Evolutionary conservation across 805 yeast genomes (phyloP).

Genomic region (Peterozyma xylosa): DNA sequence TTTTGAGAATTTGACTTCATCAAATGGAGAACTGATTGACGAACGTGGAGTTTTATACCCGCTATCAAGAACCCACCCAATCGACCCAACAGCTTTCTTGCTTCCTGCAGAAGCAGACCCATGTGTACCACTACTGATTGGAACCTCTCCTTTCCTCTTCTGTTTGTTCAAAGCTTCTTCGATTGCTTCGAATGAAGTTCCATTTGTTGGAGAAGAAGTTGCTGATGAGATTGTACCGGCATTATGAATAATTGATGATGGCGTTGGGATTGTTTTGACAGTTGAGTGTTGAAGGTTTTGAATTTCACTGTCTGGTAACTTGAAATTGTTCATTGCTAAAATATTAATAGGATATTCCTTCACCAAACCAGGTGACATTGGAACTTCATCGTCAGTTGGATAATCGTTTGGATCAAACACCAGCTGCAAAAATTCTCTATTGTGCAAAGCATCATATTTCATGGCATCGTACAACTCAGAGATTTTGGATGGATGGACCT

Average conservation of each 20-base stretch:
- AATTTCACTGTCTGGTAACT: constrained; percentile 36
- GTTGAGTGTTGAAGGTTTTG: constrained; percentile 17
- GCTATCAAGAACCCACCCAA: constrained; percentile 57
- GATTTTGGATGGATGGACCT: constrained; percentile 95
- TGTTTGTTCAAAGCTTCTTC: not conserved
- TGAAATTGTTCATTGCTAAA: constrained; percentile 70
- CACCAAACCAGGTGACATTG: constrained; percentile 48
- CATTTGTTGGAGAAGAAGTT: constrained; percentile 11
- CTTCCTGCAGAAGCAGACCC: constrained; percentile 1
- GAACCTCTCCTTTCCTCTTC: not conserved
- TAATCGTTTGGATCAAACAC: constrained; percentile 59
- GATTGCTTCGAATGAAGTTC: not conserved
- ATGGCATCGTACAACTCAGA: constrained; percentile 96
- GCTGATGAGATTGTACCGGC: constrained; percentile 17
- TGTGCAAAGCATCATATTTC: constrained; percentile 97
- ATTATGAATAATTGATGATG: not conserved
- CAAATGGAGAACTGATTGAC: constrained; percentile 46
- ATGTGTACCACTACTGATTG: not conserved
- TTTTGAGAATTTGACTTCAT: constrained; percentile 69
- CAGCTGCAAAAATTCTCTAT: constrained; percentile 78
- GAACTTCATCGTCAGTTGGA: constrained; percentile 31
- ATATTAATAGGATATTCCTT: constrained; percentile 69
- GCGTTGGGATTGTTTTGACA: constrained; percentile 8
- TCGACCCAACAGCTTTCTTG: constrained; percentile 47
- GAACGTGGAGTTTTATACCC: constrained; percentile 16